Evolutionary conservation across 257 asterid genomes (phyloP), one percentile per base, ranked within the genome.

Genomic region (Solanum chmielewskii): DNA sequence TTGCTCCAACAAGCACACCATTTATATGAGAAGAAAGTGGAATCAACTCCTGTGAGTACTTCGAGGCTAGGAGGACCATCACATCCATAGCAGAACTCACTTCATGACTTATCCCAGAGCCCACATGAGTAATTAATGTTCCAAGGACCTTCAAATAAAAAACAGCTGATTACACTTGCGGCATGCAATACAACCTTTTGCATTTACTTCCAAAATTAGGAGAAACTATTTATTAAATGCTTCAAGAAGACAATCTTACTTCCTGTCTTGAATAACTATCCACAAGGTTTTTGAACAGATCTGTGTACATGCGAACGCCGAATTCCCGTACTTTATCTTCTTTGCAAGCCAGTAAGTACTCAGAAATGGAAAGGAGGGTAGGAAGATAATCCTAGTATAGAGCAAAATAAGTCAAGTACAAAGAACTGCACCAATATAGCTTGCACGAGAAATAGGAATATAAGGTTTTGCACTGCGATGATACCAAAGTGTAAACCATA

Each of bases 251-350:
- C 52, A 74, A 87, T 87, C 97, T 93, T 92, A 95, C 98, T 90
- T 95, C 98, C 90, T 93, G 98, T 88, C 97, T 93, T 66, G 96
- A 93, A 91, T 91, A 94, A 87, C 93, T 88, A 92, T 92, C 95
- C 73, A 83, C 87, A 68, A 92, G 92, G 89, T 93, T 96, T 88
- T 92, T 98, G 89, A 95, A 95, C 27, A 95, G 91, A 84, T 91
- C 85, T 90, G 49, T 86, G 86, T 94, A 94, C 93, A 95, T 91
- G 93, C 90, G 97, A 85, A 91, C 90, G 88, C 98, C 97, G 73
- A 92, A 92, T 86, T 93, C 93, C 88, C 90, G 92, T 75, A 93
- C 95, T 87, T 88, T 89, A 88, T 91, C 92, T 91, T 95, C 98
- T 94, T 94, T 95, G 95, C 98, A 93, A 41, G 94, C 90, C 95